A percentile compares a stretch with the other conserved stretches of the same genome.
These are phyloP conservation scores for Phylloboletellus chloephorus DNA, from an alignment of 1,284 basidiomycete species.

Conservation along the genomic window DNA sequence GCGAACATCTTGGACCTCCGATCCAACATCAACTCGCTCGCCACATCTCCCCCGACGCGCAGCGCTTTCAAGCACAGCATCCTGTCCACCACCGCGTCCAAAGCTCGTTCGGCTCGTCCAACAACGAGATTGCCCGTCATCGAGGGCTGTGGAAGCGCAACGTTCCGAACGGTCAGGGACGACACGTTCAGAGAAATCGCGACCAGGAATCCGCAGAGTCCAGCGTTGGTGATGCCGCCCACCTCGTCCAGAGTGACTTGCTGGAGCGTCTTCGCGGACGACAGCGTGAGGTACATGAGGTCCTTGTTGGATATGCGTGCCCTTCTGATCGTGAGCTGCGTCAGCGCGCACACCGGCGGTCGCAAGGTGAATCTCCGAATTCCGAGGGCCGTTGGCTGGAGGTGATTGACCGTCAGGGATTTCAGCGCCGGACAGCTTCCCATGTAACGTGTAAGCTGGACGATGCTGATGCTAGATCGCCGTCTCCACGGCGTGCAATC, in stretches of 20 bases:
- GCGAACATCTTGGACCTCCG: conserved; percentile 19
- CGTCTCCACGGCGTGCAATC: too few relatives aligned
- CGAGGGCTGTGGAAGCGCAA: conserved; percentile 15
- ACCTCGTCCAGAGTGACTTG: conserved; percentile 17
- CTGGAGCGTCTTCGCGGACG: conserved; percentile 19
- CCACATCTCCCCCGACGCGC: conserved; percentile 22
- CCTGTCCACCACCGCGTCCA: conserved; percentile 18
- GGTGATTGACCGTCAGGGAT: conserved; percentile 12
- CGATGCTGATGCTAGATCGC: conserved; percentile 11
- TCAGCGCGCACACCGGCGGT: conserved; percentile 17
- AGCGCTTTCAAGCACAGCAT: conserved; percentile 19
- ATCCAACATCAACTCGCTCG: conserved; percentile 25
- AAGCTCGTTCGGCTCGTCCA: conserved; percentile 18
- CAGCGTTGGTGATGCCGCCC: conserved; percentile 21
- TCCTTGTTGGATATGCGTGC: conserved; percentile 19
- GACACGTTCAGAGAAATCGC: conserved; percentile 14
- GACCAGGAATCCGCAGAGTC: conserved; percentile 17
- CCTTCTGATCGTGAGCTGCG: conserved; percentile 15
- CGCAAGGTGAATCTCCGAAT: conserved; percentile 16
- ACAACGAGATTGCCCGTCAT: conserved; percentile 18
- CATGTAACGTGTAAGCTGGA: conserved; percentile 22
- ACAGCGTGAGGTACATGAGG: conserved; percentile 12
- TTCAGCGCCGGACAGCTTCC: conserved; percentile 11
- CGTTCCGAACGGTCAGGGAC: conserved; percentile 14
- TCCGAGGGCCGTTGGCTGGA: conserved; percentile 10